Base-by-base conservation (phyloP, 345 rosid species). In the Corymbia maculata region DNA sequence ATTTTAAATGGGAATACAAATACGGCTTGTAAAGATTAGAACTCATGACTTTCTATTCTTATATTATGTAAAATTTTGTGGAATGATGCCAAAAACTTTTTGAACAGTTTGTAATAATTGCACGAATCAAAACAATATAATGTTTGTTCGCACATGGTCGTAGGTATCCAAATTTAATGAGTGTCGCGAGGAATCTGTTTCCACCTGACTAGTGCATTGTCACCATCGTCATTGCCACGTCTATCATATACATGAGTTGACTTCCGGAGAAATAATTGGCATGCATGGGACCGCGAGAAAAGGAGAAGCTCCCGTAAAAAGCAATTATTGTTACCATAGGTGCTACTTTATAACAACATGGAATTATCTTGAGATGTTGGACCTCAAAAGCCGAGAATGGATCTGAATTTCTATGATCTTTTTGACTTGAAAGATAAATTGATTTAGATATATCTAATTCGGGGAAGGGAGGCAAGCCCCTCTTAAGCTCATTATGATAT, bases 51-150 rank as follows among this genome's bases (percentile, higher is more conserved):
- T 55, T 4, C 59, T 55, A 55, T 55, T 21, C 22, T 5, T 0
- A 19, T 55, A 55, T 1, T 8, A 55, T 10, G 26, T 55, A 26
- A 55, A 10, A 55, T 55, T 55, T 55, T 55, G 5, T 55, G 0
- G 2, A 1, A 55, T 1, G 2, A 55, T 55, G 9, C 0, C 0
- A 0, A 55, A 22, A 55, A 0, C 5, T 55, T 55, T 55, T 55
- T 3, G 6, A 55, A 55, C 12, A 55, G 0, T 55, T 55, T 0
- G 12, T 36, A 36, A 36, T 36, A 36, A 36, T 36, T 36, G 42
- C 42, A 36, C 4, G 42, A 36, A 47, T 8, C 49, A 47, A 47
- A 47, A 47, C 22, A 55, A 55, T 26, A 55, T 22, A 4, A 55
- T 55, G 61, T 55, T 4, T 55, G 28, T 22, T 55, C 61, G 22